A percentile compares a stretch with the other conserved stretches of the same genome.
Evolutionary conservation across 768 basidiomycete species (phyloP).

Genomic region (Hemileccinum impolitum): DNA sequence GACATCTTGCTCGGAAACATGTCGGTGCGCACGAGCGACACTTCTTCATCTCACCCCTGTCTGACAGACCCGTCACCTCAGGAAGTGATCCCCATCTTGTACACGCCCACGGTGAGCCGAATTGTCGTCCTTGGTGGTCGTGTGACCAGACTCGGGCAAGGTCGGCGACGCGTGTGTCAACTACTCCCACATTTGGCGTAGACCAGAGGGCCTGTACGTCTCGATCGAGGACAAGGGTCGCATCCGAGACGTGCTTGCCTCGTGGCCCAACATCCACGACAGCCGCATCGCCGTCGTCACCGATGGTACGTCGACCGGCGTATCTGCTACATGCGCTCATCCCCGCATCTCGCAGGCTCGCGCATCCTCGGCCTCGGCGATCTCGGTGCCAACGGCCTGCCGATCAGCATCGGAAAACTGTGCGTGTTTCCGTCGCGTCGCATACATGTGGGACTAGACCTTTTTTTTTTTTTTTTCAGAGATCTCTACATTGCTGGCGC

Average conservation of each 20-base stretch:
- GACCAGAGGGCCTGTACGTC: slow-evolving; percentile 59
- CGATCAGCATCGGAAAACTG: slow-evolving; percentile 72
- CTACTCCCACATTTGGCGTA: slow-evolving; percentile 67
- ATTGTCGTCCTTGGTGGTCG: neutral
- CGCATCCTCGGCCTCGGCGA: slow-evolving; percentile 69
- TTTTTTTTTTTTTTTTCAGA: slow-evolving; percentile 22
- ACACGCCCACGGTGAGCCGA: slow-evolving; percentile 63
- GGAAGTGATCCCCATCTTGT: slow-evolving; percentile 66
- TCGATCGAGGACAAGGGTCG: slow-evolving; percentile 65
- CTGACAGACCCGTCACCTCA: slow-evolving; percentile 10
- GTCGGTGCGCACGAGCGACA: slow-evolving; percentile 36
- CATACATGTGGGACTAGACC: too few relatives aligned
- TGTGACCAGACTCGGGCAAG: slow-evolving; percentile 24
- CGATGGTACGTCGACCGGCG: slow-evolving; percentile 44
- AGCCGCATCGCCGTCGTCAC: slow-evolving; percentile 75
- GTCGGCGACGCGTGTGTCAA: slow-evolving; percentile 71
- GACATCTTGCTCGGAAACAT: slow-evolving; percentile 58
- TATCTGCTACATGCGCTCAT: slow-evolving; percentile 1
- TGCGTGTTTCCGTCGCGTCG: slow-evolving; percentile 30
- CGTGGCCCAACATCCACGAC: slow-evolving; percentile 44
- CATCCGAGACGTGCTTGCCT: slow-evolving; percentile 52
- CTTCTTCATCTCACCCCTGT: neutral
- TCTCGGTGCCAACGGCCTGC: slow-evolving; percentile 41
- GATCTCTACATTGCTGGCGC: slow-evolving; percentile 71
- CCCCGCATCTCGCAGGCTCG: slow-evolving; percentile 46